Evolutionary conservation across 148 eudicot genomes (phyloP), one percentile per base, ranked within the genome.

Genomic region (Vaccinium macrocarpon): DNA sequence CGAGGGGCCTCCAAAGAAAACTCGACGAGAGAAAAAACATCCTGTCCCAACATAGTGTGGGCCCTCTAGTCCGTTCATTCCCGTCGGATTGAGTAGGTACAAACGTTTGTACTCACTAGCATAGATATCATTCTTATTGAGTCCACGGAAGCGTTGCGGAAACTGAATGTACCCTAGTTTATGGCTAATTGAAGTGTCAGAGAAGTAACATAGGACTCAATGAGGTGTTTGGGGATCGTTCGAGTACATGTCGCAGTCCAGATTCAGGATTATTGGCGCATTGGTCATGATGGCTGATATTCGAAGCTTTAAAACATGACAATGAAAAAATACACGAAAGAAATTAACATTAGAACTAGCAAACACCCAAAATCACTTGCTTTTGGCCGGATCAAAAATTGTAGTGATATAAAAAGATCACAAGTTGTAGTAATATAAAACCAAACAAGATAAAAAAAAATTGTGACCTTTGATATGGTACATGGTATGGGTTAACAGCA

Each of bases 201-300:
- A 42, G 62, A 94, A 87, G 84, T 88, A 93, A 82, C 98, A 95
- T 59, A 95, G 68, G 4, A 80, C 88, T 10, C 91, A 86, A 18
- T 81, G 92, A 32, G 90, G 52, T 6, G 95, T 92, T 85, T 66
- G 80, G 64, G 96, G 94, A 84, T 95, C 96, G 4, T 93, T 95
- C 0, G 98, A 95, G 74, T 87, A 88, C 87, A 90, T 91, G 84
- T 95, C 98, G 61, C 98, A 95, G 46, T 95, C 98, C 81, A 95
- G 76, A 29, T 92, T 89, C 72, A 95, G 70, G 18, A 95, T 70
- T 27, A 95, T 84, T 1, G 98, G 95, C 3, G 98, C 93, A 84
- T 93, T 95, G 32, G 95, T 91, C 92, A 95, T 87, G 25, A 80
- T 32, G 12, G 91, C 94, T 35, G 98, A 94, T 48, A 92, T 93